Percentiles rank a stretch among this genome's conserved stretches.
Evolutionary conservation across 192 early-diverging fungal genomes (phyloP).

Genomic region (Coemansia sp.): DNA sequence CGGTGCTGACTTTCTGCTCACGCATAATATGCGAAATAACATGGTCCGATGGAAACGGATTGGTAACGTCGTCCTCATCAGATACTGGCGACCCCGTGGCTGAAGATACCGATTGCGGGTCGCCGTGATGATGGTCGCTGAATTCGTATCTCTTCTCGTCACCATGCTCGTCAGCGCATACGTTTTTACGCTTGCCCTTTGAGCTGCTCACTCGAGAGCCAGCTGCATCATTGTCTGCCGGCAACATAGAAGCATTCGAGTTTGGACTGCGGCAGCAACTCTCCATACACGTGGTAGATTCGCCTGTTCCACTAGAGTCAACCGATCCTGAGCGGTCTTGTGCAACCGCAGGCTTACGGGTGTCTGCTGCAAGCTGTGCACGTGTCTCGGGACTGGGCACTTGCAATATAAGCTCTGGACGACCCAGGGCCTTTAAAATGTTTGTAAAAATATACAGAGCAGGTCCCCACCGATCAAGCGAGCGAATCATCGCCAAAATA

Average conservation of each 20-base stretch:
- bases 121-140: slow-evolving; percentile 48
- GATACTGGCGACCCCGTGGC: slow-evolving; percentile 24
- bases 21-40: slow-evolving; percentile 54
- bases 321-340: slow-evolving; percentile 22
- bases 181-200: slow-evolving; percentile 42
- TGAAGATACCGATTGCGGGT: slow-evolving; percentile 32
- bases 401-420: slow-evolving; percentile 39
- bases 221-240: background rate
- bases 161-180: slow-evolving; percentile 23
- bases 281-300: slow-evolving; percentile 17
- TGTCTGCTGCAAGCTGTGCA: slow-evolving; percentile 29
- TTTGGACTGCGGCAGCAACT: slow-evolving; percentile 15
- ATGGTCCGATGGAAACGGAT: slow-evolving; percentile 52
- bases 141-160: slow-evolving; percentile 54
- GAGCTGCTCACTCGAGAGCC: background rate
- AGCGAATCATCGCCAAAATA: slow-evolving; percentile 49
- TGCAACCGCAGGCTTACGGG: slow-evolving; percentile 13
- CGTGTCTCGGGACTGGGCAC: slow-evolving; percentile 42
- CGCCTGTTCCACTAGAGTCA: slow-evolving; percentile 30
- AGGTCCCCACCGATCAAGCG: slow-evolving; percentile 51
- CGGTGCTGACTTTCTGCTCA: slow-evolving; percentile 54
- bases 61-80: slow-evolving; percentile 50
- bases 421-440: slow-evolving; percentile 53
- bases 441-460: slow-evolving; percentile 54
- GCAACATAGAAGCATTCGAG: background rate